Percentiles rank a stretch among this genome's conserved stretches.
Evolutionary conservation across 2,329 filamentous ascomycete genomes (phyloP).

Genomic region (Pseudocercospora vitis): DNA sequence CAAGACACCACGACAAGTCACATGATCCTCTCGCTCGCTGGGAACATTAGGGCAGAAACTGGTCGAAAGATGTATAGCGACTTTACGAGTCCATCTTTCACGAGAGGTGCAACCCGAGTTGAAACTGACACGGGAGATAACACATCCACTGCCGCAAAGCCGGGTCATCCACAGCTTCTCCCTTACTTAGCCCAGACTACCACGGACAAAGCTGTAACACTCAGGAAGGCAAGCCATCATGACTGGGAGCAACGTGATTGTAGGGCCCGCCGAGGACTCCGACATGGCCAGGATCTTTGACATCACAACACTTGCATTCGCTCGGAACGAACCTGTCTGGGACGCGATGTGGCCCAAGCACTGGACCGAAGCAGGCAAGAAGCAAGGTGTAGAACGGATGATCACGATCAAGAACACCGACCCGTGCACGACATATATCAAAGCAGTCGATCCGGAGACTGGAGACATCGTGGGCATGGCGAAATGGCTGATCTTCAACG

Average conservation of each 20-base stretch:
- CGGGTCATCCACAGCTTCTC: too few relatives aligned
- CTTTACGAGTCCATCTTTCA: too few relatives aligned
- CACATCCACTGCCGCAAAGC: too few relatives aligned
- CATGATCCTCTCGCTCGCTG: too few relatives aligned
- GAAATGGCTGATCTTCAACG: slow-evolving; percentile 35
- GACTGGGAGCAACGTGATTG: slow-evolving; percentile 17
- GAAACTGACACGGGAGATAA: background rate
- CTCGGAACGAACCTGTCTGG: slow-evolving; percentile 32
- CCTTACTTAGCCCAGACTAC: too few relatives aligned
- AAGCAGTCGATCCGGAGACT: slow-evolving; percentile 32
- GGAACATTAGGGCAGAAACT: too few relatives aligned
- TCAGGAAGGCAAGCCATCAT: background rate
- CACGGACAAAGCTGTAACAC: background rate
- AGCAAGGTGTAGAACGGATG: slow-evolving; percentile 30
- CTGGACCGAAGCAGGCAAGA: slow-evolving; percentile 29
- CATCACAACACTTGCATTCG: slow-evolving; percentile 33
- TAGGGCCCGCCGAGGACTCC: slow-evolving; percentile 28
- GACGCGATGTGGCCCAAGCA: slow-evolving; percentile 32
- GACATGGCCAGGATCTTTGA: slow-evolving; percentile 37
- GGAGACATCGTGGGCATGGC: slow-evolving; percentile 35
- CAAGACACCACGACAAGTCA: too few relatives aligned
- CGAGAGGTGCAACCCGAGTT: too few relatives aligned
- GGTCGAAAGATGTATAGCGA: too few relatives aligned
- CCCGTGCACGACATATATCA: slow-evolving; percentile 31
- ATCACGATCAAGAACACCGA: slow-evolving; percentile 23